Evolutionary conservation across 441 rosid species (phyloP), one percentile per base, ranked within the genome.

Genomic region (Populus hybrid): DNA sequence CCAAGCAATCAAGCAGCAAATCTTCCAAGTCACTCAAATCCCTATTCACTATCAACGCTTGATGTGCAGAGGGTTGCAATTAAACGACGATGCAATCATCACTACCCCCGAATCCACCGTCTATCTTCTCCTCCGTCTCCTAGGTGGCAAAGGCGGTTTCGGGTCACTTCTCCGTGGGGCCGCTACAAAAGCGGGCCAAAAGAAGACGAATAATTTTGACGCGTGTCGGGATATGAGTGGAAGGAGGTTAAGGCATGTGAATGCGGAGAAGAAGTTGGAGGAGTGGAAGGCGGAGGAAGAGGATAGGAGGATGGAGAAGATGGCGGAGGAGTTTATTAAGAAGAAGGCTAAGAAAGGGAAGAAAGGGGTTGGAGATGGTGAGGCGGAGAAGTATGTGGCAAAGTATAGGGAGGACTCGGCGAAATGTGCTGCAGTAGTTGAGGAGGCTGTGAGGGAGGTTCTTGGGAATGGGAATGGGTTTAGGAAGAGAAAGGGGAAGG

Each of bases 161-260:
- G 98, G 98, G n/a, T n/a, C n/a, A n/a, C n/a, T n/a, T n/a, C n/a
- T n/a, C n/a, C n/a, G n/a, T n/a, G n/a, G n/a, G n/a, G 0, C 98
- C 36, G 99, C 93, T 75, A 90, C 94, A 14, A 94, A 95, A 81
- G 96, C 99, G 3, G 98, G 99, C 14, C 98, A 93, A 84, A 95
- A 93, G 91, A 95, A 95, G 88, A 92, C 97, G 1, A 94, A 87
- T 78, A 95, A 95, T 82, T 92, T 95, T 80, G 98, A 91, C 74
- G 98, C 99, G 7, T 95, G 98, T 80, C 90, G 98, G 7, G 99
- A 95, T 74, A 95, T 95, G 97, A 95, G 97, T 71, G 99, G 99
- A 8, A 82, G 97, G 86, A 89, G 98, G 87, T 80, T 95, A 84
- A 86, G 99, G 75, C 99, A 94, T 73, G 98, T 94, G 26, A 92